Base-by-base conservation (phyloP, 345 rosid species). In the Populus deltoides region DNA sequence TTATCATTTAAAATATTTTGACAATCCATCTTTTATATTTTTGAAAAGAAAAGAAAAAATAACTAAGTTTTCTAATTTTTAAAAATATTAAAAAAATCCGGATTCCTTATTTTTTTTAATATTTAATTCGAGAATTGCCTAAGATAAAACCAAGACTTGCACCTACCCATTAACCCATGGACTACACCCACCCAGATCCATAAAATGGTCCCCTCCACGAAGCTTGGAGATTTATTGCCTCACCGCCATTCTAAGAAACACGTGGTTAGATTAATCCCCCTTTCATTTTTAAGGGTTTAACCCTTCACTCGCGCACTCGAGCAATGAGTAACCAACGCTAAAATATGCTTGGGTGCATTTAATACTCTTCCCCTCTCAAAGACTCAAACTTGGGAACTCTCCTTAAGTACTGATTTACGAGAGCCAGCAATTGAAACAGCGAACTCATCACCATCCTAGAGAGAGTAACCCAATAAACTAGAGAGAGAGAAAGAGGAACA, bases 171-270 rank as follows among this genome's bases (percentile, higher is more conserved):
- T 5, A 66, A 10, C 69, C 69, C 29, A 68, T 68, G 29, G 71
- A 36, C 49, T 22, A 53, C 7, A 27, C 22, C 41, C 66, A 38
- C 22, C 61, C 72, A 13, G 22, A 25, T 16, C 43, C 22, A 36
- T 33, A 35, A 20, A 7, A 8, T 39, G 47, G 79, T 68, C 75
- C 25, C 4, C 75, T 87, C 92, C 88, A 66, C 76, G 71, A 78
- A 81, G 72, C 75, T 75, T 69, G 92, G 88, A 79, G 78, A 57
- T 66, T 66, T 39, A 29, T 39, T 25, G 16, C 27, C 6, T 29
- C 8, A 11, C 33, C n/a, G n/a, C 39, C 31, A 15, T 62, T 62
- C 11, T 18, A 33, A 18, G 0, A 33, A n/a, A 43, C 68, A 25
- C 63, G 36, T 69, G 70, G 39, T n/a, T 68, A 22, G 8, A 36